Evolutionary conservation across 2,329 filamentous ascomycete genomes (phyloP), one percentile per base, ranked within the genome.

Genomic region (Cephalotrichum gorgonifer): DNA sequence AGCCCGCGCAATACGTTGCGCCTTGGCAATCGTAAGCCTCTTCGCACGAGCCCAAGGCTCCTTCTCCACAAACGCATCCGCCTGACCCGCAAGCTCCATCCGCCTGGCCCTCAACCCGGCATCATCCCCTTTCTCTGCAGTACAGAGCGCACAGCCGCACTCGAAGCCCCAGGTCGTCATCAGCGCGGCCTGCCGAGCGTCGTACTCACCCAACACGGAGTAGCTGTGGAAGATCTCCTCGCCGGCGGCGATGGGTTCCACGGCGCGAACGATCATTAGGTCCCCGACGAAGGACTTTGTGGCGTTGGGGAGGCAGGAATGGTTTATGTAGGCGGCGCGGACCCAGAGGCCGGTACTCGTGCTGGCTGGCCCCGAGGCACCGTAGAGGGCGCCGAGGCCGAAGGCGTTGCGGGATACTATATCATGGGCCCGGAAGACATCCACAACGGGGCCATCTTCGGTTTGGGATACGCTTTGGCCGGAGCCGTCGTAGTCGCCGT

Each of bases 201-300:
- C 58, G 2, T 52, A 41, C 23, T 61, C 55, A 53, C 60, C 60
- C 22, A 65, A 58, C 6, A 63, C 63, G 1, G 63, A 59, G 53
- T 70, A 69, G 52, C 60, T 59, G 50, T 66, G 62, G 38, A 60
- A 60, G 45, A 70, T 56, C 54, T 70, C 67, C 6, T 67, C 60
- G 41, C 62, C 67, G 1, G 51, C 55, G 3, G 53, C 48, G 42
- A 71, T 66, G 38, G 63, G 54, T 15, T 60, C 54, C 12, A 60
- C 62, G 1, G 71, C 71, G 31, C 58, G 58, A 12, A 65, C 51
- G 4, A 72, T 57, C 54, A 69, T 62, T 53, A 73, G 61, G 52
- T 73, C 69, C 4, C 70, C 69, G 25, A 73, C 64, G 51, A 71
- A 70, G 2, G 58, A 53, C 7, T 64, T 64, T 1, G 48, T 49